phyloP scores from a whole-genome alignment of 139 green algal species.

The Coccomyxa sp. region DNA sequence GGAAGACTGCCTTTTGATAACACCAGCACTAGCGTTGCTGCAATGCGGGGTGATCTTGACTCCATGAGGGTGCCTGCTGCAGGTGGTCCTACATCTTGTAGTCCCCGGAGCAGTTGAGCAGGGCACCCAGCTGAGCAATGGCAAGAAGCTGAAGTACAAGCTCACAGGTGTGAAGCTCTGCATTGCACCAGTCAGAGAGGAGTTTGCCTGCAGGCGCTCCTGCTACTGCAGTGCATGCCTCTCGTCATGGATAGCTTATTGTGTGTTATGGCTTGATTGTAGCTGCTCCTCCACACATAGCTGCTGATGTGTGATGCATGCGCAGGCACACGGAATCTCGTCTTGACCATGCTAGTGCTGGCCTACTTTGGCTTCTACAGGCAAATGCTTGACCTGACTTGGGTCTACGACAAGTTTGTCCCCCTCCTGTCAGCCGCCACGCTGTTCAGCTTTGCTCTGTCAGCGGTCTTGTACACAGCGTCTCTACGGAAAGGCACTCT shows the following conservation, averaged over 20 bases:
- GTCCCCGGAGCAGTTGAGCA: constrained; percentile 62
- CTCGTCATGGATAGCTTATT: too few species aligned
- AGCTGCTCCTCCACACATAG: not conserved
- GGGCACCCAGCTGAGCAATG: constrained; percentile 57
- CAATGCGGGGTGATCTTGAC: not conserved
- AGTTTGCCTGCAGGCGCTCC: not conserved
- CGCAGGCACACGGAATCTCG: constrained; percentile 61
- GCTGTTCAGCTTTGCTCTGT: constrained; percentile 49
- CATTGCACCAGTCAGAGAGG: too few species aligned
- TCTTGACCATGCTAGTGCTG: constrained; percentile 32
- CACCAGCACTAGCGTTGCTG: not conserved
- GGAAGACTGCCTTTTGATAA: not conserved
- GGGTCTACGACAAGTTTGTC: constrained; percentile 76
- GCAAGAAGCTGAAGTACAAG: constrained; percentile 72
- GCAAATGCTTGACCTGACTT: constrained; percentile 45
- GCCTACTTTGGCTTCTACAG: constrained; percentile 65
- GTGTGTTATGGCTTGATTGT: not conserved
- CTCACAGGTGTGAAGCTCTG: constrained; percentile 61
- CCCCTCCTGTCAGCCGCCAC: constrained; percentile 68
- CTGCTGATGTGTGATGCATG: not conserved
- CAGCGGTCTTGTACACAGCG: constrained; percentile 12
- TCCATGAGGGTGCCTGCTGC: too few species aligned
- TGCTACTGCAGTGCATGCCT: too few species aligned
- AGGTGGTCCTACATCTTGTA: constrained; percentile 70
- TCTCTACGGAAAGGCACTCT: constrained; percentile 15